phyloP scores from a whole-genome alignment of 2,329 filamentous ascomycete species.

The Proliferodiscus dingleyae region DNA sequence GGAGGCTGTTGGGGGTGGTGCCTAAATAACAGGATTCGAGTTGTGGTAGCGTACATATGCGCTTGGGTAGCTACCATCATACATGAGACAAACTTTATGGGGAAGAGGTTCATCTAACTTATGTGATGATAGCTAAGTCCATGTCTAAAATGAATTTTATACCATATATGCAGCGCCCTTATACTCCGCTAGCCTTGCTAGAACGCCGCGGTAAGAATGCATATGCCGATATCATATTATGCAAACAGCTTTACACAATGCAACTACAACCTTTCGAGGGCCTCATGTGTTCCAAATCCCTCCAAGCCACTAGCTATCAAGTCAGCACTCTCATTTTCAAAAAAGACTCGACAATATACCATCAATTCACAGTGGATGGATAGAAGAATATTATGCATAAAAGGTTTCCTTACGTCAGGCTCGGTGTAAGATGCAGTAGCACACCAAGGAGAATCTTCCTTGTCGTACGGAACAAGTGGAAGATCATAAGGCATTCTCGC shows the following conservation, averaged over 20 bases:
- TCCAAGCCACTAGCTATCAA: slow-evolving; percentile 20
- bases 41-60: not conserved
- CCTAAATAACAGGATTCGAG: not conserved
- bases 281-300: slow-evolving; percentile 15
- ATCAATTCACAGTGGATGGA: too few relatives aligned
- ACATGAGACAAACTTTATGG: not conserved
- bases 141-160: too few relatives aligned
- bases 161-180: too few relatives aligned
- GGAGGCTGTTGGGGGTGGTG: slow-evolving; percentile 44
- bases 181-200: too few relatives aligned
- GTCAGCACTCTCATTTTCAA: slow-evolving; percentile 1
- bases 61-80: not conserved
- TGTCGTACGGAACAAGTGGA: slow-evolving; percentile 62
- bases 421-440: slow-evolving; percentile 54
- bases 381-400: too few relatives aligned
- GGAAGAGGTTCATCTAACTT: too few relatives aligned
- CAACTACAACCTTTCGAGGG: not conserved
- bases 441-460: slow-evolving; percentile 70
- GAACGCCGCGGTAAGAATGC: too few relatives aligned
- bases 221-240: too few relatives aligned
- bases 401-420: slow-evolving; percentile 45
- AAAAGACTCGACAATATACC: slow-evolving; percentile 31
- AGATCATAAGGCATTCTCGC: slow-evolving; percentile 79
- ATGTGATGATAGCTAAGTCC: not conserved
- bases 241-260: too few relatives aligned